Conservation (phyloP, 768 basidiomycete genomes). For the Suillus weaverae region DNA sequence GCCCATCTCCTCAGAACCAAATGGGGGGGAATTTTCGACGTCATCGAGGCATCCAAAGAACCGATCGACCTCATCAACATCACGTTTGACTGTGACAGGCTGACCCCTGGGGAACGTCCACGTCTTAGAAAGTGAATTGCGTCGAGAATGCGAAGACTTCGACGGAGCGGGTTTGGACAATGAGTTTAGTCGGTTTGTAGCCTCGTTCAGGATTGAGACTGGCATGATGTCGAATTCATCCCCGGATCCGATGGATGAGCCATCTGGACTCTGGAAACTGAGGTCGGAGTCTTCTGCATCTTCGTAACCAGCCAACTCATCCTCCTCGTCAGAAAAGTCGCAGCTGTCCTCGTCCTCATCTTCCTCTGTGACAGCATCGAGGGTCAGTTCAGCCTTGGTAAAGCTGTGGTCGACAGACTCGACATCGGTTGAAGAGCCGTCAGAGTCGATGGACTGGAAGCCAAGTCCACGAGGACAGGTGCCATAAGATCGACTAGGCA, state of each 20-base stretch:
- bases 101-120: slow-evolving; percentile 65
- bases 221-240: slow-evolving; percentile 40
- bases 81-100: slow-evolving; percentile 23
- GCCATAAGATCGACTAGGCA: slow-evolving; percentile 25
- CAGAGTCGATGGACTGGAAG: slow-evolving; percentile 51
- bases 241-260: slow-evolving; percentile 56
- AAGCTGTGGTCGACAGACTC: slow-evolving; percentile 51
- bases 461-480: slow-evolving; percentile 48
- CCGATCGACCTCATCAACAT: slow-evolving; percentile 57
- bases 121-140: slow-evolving; percentile 55
- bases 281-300: slow-evolving; percentile 64
- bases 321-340: slow-evolving; percentile 49
- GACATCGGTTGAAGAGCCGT: slow-evolving; percentile 67
- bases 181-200: slow-evolving; percentile 5
- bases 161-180: slow-evolving; percentile 17
- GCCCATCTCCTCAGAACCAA: slow-evolving; percentile 49
- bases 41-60: slow-evolving; percentile 74
- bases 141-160: slow-evolving; percentile 27
- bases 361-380: slow-evolving; percentile 62
- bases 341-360: slow-evolving; percentile 37
- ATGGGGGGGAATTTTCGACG: slow-evolving; percentile 50
- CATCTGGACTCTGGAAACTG: slow-evolving; percentile 41
- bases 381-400: slow-evolving; percentile 43
- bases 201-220: slow-evolving; percentile 23
- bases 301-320: slow-evolving; percentile 65